A percentile compares a stretch with the other conserved stretches of the same genome.
These are phyloP conservation scores for Mucor irregularis DNA, from an alignment of 371 early-diverging fungal genomes.

Conservation along the genomic window DNA sequence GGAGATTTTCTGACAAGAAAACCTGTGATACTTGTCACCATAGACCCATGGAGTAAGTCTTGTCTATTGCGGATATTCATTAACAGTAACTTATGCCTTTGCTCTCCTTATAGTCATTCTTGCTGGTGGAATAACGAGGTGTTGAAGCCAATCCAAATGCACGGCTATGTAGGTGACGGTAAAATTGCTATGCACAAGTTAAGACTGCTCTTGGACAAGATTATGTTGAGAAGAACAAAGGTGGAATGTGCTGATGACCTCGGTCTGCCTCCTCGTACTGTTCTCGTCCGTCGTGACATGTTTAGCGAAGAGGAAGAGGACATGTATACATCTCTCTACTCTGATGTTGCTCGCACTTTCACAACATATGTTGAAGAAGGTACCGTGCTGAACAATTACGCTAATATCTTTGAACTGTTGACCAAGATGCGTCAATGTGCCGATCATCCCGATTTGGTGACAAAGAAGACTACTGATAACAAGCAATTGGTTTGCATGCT, in stretches of 20 bases:
- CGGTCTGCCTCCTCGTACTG: conserved; percentile 88
- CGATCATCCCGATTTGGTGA: conserved; percentile 89
- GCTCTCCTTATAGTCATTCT: conserved; percentile 60
- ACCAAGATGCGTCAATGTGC: conserved; percentile 76
- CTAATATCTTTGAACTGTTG: conserved; percentile 85
- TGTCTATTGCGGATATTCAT: neutral
- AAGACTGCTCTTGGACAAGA: conserved; percentile 73
- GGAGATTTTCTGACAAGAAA: conserved; percentile 71
- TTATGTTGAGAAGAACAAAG: conserved; percentile 96
- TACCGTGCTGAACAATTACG: conserved; percentile 93
- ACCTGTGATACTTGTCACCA: conserved; percentile 82
- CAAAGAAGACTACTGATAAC: conserved; percentile 50
- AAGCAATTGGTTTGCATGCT: conserved; percentile 80
- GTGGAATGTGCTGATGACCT: conserved; percentile 89
- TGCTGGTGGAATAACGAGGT: conserved; percentile 98
- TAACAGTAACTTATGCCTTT: neutral
- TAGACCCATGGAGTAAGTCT: conserved; percentile 65
- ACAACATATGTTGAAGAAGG: conserved; percentile 83
- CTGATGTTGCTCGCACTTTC: conserved; percentile 78
- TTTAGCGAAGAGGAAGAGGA: conserved; percentile 95
- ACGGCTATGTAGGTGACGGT: conserved; percentile 72
- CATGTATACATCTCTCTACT: conserved; percentile 84
- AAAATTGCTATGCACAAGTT: conserved; percentile 77
- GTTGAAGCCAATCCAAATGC: conserved; percentile 88
- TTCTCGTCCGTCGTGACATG: conserved; percentile 77